Conservation (phyloP, 1,284 basidiomycete species). For the Fomes fomentarius region DNA sequence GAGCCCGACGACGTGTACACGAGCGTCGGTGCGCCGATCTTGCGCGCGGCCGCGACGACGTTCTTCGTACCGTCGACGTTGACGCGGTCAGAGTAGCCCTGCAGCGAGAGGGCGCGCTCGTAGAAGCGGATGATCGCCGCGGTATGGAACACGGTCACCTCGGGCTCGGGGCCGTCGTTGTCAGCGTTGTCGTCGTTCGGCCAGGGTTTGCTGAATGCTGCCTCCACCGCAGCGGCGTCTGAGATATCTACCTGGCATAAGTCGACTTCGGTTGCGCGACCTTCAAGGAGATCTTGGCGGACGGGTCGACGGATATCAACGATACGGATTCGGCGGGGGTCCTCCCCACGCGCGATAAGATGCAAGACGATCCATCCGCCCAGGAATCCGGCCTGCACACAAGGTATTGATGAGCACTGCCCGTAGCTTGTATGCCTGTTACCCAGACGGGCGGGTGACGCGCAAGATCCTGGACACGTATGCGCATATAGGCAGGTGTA, state of each 20-base stretch:
- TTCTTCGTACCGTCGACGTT: conserved; percentile 70
- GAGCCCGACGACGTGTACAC: conserved; percentile 69
- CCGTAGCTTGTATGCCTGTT: no score
- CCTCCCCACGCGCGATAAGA: conserved; percentile 68
- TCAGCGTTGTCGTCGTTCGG: no score
- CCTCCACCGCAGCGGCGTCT: conserved; percentile 51
- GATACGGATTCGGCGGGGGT: conserved; percentile 64
- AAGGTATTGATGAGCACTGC: neutral
- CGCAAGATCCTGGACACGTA: no score
- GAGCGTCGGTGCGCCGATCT: conserved; percentile 51
- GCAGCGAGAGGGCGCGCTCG: conserved; percentile 55
- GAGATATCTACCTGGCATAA: conserved; percentile 64
- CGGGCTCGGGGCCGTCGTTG: conserved; percentile 33
- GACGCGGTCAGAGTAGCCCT: conserved; percentile 57
- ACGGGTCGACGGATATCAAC: conserved; percentile 63
- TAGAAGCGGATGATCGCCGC: conserved; percentile 78
- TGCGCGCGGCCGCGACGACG: conserved; percentile 50
- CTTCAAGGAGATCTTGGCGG: conserved; percentile 55
- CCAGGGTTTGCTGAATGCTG: conserved; percentile 71
- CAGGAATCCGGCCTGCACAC: conserved; percentile 64
- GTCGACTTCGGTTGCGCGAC: conserved; percentile 50
- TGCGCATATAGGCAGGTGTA: neutral
- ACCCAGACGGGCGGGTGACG: no score
- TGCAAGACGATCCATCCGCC: conserved; percentile 77
- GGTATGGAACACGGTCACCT: conserved; percentile 71